Conservation (phyloP, 495 filamentous ascomycete species). For the Letharia columbiana region DNA sequence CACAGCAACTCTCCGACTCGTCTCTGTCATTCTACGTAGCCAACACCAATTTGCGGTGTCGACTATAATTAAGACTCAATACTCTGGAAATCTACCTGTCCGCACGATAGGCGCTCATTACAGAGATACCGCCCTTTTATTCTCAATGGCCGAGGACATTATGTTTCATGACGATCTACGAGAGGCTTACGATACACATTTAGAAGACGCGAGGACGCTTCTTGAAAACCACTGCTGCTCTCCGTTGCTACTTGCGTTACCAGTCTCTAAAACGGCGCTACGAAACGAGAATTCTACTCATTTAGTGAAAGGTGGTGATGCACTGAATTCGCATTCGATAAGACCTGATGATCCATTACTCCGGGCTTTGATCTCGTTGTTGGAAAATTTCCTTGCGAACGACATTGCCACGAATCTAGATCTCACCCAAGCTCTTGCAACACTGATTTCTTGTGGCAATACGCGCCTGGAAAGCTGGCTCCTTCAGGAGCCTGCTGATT, state of each 20-base stretch:
- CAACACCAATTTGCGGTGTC: conserved; percentile 80
- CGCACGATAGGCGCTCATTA: conserved; percentile 74
- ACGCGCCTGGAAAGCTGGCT: conserved; percentile 85
- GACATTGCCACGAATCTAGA: conserved; percentile 82
- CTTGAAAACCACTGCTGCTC: conserved; percentile 80
- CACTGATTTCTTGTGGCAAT: conserved; percentile 72
- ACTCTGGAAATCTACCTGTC: conserved; percentile 44
- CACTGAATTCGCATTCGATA: conserved; percentile 5
- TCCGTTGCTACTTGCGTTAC: conserved; percentile 42
- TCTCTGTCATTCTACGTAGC: conserved; percentile 73
- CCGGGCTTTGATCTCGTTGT: conserved; percentile 55
- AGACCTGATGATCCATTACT: conserved; percentile 62
- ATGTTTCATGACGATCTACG: conserved; percentile 62
- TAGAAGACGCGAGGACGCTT: conserved; percentile 66
- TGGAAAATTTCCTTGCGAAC: conserved; percentile 79
- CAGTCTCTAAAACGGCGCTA: neutral
- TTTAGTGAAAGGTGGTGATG: neutral
- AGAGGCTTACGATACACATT: conserved; percentile 70
- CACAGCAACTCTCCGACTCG: conserved; percentile 73
- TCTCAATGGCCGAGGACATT: conserved; percentile 63
- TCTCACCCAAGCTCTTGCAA: conserved; percentile 72
- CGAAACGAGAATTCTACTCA: neutral
- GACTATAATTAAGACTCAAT: conserved; percentile 58
- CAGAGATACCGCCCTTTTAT: conserved; percentile 65
- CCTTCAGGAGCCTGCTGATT: conserved; percentile 59